phyloP scores from a whole-genome alignment of 2,329 filamentous ascomycete genomes.

The Domatiomyces globalis region DNA sequence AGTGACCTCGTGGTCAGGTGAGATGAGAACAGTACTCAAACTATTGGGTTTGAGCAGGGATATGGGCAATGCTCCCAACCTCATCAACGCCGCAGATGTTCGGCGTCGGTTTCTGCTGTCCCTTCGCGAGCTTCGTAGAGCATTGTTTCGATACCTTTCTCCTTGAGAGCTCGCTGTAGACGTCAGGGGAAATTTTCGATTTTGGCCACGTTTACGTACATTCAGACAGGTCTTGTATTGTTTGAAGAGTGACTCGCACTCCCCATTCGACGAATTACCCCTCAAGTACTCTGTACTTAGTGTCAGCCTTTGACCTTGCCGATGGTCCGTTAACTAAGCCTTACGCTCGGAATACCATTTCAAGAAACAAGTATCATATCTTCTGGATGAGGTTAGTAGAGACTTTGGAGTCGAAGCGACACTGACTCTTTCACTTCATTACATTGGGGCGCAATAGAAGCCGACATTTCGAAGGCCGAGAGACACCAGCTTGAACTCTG shows the following conservation, averaged over 20 bases:
- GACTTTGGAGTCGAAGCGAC: background rate
- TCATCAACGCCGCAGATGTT: conserved; percentile 39
- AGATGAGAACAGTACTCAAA: conserved; percentile 3
- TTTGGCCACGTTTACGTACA: conserved; percentile 37
- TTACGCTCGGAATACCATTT: conserved; percentile 99
- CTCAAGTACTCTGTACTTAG: conserved; percentile 65
- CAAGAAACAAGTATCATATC: conserved; percentile 92
- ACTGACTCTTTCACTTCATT: conserved; percentile 89
- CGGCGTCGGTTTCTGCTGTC: conserved; percentile 71
- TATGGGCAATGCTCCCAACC: background rate
- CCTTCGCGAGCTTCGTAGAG: conserved; percentile 81
- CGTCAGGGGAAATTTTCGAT: background rate
- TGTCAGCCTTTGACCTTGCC: conserved; percentile 2
- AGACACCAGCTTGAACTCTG: background rate
- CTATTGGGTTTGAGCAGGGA: background rate
- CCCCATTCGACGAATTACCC: conserved; percentile 67
- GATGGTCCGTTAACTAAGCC: conserved; percentile 20
- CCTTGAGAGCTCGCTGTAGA: conserved; percentile 63
- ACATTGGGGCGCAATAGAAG: conserved; percentile 85
- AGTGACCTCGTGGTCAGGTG: conserved; percentile 51
- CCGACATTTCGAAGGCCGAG: conserved; percentile 54
- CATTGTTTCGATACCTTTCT: conserved; percentile 83
- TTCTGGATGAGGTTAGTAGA: conserved; percentile 37
- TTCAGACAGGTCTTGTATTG: conserved; percentile 77
- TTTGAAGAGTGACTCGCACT: conserved; percentile 74